phyloP scores from a whole-genome alignment of 1,284 basidiomycete genomes.

The Cryptococcus sp. region DNA sequence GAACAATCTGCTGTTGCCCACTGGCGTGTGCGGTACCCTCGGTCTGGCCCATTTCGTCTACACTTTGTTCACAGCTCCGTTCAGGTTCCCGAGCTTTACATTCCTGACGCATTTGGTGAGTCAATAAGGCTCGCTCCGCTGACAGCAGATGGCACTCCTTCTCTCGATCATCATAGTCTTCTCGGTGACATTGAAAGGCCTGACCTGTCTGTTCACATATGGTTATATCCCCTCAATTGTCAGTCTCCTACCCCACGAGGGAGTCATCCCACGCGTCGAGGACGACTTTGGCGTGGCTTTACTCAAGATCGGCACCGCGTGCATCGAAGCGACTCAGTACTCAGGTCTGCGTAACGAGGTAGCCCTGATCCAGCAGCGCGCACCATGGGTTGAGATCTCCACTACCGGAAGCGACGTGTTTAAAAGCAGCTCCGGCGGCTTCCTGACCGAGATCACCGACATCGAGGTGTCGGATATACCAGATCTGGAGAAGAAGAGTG shows the following conservation, averaged over 20 bases:
- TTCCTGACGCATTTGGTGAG: conserved; percentile 50
- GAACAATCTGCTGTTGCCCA: conserved; percentile 47
- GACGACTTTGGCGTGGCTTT: conserved; percentile 52
- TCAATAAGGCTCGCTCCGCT: background rate
- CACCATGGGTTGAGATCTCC: conserved; percentile 43
- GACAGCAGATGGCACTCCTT: conserved; percentile 42
- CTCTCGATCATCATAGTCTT: conserved; percentile 44
- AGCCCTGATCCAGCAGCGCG: conserved; percentile 32
- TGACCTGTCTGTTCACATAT: conserved; percentile 49
- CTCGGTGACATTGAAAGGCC: conserved; percentile 42
- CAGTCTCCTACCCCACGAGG: conserved; percentile 48
- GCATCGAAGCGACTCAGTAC: conserved; percentile 47
- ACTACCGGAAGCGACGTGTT: conserved; percentile 23
- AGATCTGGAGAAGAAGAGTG: conserved; percentile 32
- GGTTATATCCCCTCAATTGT: conserved; percentile 47
- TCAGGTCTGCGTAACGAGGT: conserved; percentile 51
- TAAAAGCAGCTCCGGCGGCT: conserved; percentile 26
- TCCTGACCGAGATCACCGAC: conserved; percentile 42
- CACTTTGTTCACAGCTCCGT: conserved; percentile 37
- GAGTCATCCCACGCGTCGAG: conserved; percentile 38
- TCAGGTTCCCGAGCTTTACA: conserved; percentile 50
- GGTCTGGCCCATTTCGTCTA: conserved; percentile 49
- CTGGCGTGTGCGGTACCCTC: conserved; percentile 45
- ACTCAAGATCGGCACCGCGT: conserved; percentile 50
- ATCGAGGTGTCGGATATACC: conserved; percentile 40